These are phyloP conservation scores for Pythium apleroticum DNA, from an alignment of 352 stramenopile species.

Conservation along the genomic window DNA sequence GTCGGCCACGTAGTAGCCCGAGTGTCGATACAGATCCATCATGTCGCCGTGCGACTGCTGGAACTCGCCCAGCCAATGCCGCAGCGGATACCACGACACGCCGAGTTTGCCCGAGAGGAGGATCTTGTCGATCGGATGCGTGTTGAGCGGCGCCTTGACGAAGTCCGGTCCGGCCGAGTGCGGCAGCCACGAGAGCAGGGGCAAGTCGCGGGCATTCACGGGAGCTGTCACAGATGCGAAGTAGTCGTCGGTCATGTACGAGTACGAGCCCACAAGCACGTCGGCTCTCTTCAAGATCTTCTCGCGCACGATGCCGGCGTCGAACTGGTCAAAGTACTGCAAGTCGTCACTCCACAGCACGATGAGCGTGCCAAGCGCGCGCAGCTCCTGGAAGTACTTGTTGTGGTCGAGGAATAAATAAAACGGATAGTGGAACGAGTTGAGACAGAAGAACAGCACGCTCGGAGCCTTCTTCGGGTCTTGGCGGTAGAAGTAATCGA, in stretches of 20 bases:
- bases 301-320: conserved; percentile 54
- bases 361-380: conserved; percentile 63
- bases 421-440: conserved; percentile 67
- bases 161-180: conserved; percentile 68
- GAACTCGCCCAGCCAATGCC: conserved; percentile 63
- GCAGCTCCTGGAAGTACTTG: conserved; percentile 68
- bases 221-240: conserved; percentile 51
- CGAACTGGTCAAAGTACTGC: conserved; percentile 80
- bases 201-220: conserved; percentile 59
- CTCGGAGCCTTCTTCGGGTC: conserved; percentile 61
- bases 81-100: conserved; percentile 61
- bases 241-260: conserved; percentile 80
- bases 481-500: conserved; percentile 61
- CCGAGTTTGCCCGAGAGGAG: conserved; percentile 57
- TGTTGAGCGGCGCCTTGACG: conserved; percentile 58
- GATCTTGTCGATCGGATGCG: conserved; percentile 75
- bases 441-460: conserved; percentile 78
- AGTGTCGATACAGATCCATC: conserved; percentile 69
- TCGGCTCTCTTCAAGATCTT: conserved; percentile 65
- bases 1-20: conserved; percentile 51
- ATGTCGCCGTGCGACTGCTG: conserved; percentile 42
- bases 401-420: conserved; percentile 61
- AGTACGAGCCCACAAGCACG: conserved; percentile 70
- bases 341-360: conserved; percentile 80
- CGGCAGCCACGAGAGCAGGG: conserved; percentile 64